phyloP scores from a whole-genome alignment of 371 early-diverging fungal species.

The Syncephalastrum monosporum region DNA sequence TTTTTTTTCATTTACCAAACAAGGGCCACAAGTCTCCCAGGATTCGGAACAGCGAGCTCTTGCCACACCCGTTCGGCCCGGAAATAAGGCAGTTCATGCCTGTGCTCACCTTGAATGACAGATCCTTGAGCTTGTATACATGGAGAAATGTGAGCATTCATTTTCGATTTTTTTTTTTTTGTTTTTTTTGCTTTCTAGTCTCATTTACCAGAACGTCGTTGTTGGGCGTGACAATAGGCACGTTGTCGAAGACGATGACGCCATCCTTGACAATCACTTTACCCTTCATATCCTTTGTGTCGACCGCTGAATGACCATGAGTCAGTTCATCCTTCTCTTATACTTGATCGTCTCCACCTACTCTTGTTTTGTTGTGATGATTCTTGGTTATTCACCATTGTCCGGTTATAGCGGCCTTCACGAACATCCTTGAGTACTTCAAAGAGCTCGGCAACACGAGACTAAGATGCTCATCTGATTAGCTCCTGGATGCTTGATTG shows the following conservation, averaged over 20 bases:
- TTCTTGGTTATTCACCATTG: slow-evolving; percentile 54
- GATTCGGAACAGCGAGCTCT: slow-evolving; percentile 92
- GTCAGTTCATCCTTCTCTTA: neutral
- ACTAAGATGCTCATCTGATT: slow-evolving; percentile 23
- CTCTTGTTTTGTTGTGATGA: slow-evolving; percentile 31
- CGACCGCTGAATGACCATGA: slow-evolving; percentile 29
- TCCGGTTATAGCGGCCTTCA: slow-evolving; percentile 63
- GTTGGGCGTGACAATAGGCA: slow-evolving; percentile 92
- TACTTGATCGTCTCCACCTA: slow-evolving; percentile 6
- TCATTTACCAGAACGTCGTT: slow-evolving; percentile 80
- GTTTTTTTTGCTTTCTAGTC: too few relatives aligned
- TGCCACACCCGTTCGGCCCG: slow-evolving; percentile 92
- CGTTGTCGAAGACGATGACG: slow-evolving; percentile 82
- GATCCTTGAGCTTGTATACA: slow-evolving; percentile 49
- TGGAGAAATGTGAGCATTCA: too few relatives aligned
- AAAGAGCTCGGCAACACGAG: slow-evolving; percentile 77
- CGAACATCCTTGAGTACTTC: slow-evolving; percentile 72
- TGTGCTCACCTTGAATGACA: slow-evolving; percentile 80
- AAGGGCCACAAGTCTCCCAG: slow-evolving; percentile 90
- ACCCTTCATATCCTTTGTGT: slow-evolving; percentile 57
- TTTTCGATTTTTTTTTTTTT: too few relatives aligned
- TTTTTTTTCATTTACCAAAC: slow-evolving; percentile 45
- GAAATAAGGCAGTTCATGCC: slow-evolving; percentile 88
- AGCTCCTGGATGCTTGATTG: neutral
- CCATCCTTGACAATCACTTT: slow-evolving; percentile 61